These are phyloP conservation scores for Urostyla sp. DNA, from an alignment of 73 alveolate genomes.

Conservation along the genomic window DNA sequence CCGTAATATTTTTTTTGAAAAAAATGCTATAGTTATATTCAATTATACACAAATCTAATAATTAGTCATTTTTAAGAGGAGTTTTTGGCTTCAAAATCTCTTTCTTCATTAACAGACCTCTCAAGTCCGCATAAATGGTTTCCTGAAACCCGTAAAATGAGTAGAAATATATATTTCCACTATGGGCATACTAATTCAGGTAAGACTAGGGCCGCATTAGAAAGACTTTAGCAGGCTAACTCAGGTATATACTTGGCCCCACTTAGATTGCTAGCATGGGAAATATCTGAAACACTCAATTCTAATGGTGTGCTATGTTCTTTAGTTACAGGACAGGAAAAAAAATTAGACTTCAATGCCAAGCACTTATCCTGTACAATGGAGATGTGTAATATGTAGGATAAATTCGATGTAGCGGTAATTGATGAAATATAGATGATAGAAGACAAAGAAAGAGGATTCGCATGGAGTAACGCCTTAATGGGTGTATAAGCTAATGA, in stretches of 20 bases:
- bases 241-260: conserved; percentile 85
- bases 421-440: conserved; percentile 83
- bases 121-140: conserved; percentile 80
- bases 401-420: conserved; percentile 82
- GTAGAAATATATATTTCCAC: conserved; percentile 70
- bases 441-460: conserved; percentile 78
- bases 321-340: conserved; percentile 80
- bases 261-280: conserved; percentile 81
- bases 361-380: conserved; percentile 79
- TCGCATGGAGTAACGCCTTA: conserved; percentile 79
- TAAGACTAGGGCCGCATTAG: conserved; percentile 75
- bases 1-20: too few relatives aligned
- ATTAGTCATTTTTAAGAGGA: conserved; percentile 24
- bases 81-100: conserved; percentile 2
- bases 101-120: conserved; percentile 50
- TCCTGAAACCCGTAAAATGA: conserved; percentile 73
- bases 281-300: conserved; percentile 68
- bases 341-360: conserved; percentile 32
- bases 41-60: conserved; percentile 45
- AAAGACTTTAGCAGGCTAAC: conserved; percentile 67
- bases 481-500: conserved; percentile 76
- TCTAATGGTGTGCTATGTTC: conserved; percentile 68
- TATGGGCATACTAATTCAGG: conserved; percentile 87
- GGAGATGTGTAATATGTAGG: conserved; percentile 65
- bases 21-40: too few relatives aligned